Conservation (phyloP, 192 early-diverging fungal species). For the Linnemannia elongata region DNA sequence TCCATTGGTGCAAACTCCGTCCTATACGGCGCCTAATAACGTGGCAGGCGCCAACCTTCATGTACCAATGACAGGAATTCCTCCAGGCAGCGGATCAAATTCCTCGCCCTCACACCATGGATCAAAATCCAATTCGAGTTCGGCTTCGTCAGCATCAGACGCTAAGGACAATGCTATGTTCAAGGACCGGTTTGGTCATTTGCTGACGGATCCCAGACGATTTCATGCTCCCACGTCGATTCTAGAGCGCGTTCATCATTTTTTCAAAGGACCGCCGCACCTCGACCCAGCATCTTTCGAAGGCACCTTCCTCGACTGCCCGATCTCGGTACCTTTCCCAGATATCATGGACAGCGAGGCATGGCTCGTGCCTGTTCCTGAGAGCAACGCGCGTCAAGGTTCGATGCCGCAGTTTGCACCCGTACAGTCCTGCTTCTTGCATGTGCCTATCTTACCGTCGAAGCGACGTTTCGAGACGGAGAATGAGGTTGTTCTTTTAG, state of each 20-base stretch:
- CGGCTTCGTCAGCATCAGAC: neutral
- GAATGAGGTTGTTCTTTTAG: conserved; percentile 38
- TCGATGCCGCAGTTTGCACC: conserved; percentile 4
- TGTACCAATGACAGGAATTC: neutral
- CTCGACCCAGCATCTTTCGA: conserved; percentile 47
- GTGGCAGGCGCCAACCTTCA: neutral
- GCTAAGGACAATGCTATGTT: conserved; percentile 8
- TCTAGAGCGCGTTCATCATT: conserved; percentile 24
- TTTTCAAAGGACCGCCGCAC: conserved; percentile 39
- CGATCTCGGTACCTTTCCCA: conserved; percentile 41
- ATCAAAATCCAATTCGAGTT: neutral
- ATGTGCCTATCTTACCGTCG: conserved; percentile 48
- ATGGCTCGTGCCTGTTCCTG: conserved; percentile 21
- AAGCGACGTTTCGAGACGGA: conserved; percentile 48
- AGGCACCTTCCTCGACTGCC: conserved; percentile 15
- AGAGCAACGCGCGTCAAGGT: neutral
- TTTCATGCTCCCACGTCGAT: conserved; percentile 39
- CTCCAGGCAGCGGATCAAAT: conserved; percentile 7
- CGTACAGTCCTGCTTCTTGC: conserved; percentile 44
- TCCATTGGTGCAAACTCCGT: neutral
- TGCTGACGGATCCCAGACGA: conserved; percentile 33
- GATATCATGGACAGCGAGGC: conserved; percentile 53
- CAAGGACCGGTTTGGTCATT: conserved; percentile 4
- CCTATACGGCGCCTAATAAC: neutral
- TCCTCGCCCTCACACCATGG: neutral